Conservation (phyloP, 306 rosid genomes). For the Vachellia collinsii region DNA sequence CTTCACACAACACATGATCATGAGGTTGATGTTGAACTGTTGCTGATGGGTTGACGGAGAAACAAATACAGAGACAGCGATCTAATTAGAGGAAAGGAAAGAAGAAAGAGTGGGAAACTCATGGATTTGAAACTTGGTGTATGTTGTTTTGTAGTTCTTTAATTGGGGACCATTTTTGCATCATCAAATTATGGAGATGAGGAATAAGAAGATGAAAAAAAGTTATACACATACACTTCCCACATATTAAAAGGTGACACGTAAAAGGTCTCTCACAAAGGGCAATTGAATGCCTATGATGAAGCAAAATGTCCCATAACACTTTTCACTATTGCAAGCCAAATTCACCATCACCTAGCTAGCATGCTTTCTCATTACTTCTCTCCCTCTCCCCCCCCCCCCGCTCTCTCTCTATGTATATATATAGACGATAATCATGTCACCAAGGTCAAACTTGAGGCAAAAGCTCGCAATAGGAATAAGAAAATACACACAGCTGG, state of each 20-base stretch:
- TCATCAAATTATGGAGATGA: background rate
- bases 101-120: background rate
- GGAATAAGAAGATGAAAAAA: background rate
- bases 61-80: too few relatives aligned
- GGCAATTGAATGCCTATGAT: slow-evolving; percentile 42
- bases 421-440: slow-evolving; percentile 39
- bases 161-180: background rate
- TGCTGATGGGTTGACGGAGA: background rate
- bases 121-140: background rate
- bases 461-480: slow-evolving; percentile 47
- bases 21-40: too few relatives aligned
- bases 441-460: slow-evolving; percentile 67
- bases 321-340: slow-evolving; percentile 47
- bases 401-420: background rate
- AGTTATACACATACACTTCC: background rate
- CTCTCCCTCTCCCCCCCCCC: background rate
- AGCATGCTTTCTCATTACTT: slow-evolving; percentile 30
- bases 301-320: slow-evolving; percentile 46
- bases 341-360: slow-evolving; percentile 35
- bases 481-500: slow-evolving; percentile 43
- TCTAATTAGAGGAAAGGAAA: too few relatives aligned
- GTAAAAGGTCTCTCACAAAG: slow-evolving; percentile 14
- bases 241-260: background rate
- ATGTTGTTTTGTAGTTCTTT: background rate
- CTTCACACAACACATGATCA: too few relatives aligned